Evolutionary conservation across 1,284 basidiomycete genomes (phyloP), one percentile per base, ranked within the genome.

Genomic region (Irpex lacteus): DNA sequence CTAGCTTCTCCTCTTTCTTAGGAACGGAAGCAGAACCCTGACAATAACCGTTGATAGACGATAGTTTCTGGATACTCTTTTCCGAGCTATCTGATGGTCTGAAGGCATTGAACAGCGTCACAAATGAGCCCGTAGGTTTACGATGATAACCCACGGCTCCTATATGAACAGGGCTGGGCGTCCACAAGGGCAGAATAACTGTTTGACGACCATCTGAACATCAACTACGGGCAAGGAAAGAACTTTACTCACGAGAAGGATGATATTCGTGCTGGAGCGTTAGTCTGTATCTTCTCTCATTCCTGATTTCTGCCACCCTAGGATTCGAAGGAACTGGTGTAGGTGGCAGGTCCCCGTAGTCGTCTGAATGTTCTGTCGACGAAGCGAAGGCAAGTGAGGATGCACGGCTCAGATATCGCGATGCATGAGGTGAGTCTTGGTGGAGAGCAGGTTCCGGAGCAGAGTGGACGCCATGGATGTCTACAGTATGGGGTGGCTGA

Each of bases 141-240:
- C 78, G 78, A 34, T 91, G 76, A 71, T 89, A 93, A 4, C 91
- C 92, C 1, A 94, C 85, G 0, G 87, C 84, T 4, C 91, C 92
- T 0, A 93, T 73, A 13, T 78, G 71, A 1, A 93, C 81, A 1
- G 70, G 77, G 0, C 80, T 74, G 0, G 92, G 92, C 1, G 80
- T 79, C 91, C 90, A 94, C 1, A 93, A 74, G 1, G 91, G 87
- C 5, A 91, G 75, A 0, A 81, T 87, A 66, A 92, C 90, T 92
- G 64, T 2, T 56, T 36, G 32, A 37, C 32, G 37, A 62, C 6
- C 65, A 58, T 40, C 18, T 38, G 18, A 36, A 11, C 8, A 44
- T 60, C 53, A 11, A 56, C 61, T 38, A 34, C 4, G 19, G 21
- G 3, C 7, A 21, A 36, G n/a, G n/a, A 36, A 18, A 18, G 32